Percentiles rank a stretch among this genome's conserved stretches.
phyloP scores from a whole-genome alignment of 2,329 filamentous ascomycete genomes.

The Aspergillus sergii region DNA sequence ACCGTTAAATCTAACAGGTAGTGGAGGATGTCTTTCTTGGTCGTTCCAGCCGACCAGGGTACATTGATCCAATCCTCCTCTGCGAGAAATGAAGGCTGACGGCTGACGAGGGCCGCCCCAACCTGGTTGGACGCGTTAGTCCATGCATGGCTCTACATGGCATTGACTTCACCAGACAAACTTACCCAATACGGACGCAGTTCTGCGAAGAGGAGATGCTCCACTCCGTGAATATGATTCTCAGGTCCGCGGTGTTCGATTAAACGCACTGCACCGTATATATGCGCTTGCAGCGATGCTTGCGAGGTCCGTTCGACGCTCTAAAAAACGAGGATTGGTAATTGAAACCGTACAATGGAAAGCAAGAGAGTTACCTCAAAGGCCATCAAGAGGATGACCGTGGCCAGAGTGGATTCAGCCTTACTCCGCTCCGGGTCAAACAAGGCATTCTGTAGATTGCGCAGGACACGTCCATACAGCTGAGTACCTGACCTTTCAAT shows the following conservation, averaged over 20 bases:
- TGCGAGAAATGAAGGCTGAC: conserved; percentile 39
- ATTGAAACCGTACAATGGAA: not conserved
- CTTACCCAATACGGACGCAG: conserved; percentile 44
- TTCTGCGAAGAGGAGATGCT: conserved; percentile 42
- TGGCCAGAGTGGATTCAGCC: conserved; percentile 42
- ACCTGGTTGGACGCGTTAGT: conserved; percentile 22
- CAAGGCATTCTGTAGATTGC: conserved; percentile 40
- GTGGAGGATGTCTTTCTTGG: conserved; percentile 40
- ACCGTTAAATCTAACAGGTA: conserved; percentile 40
- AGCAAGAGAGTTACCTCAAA: conserved; percentile 33
- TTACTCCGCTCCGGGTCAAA: conserved; percentile 39
- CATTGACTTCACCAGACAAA: not conserved
- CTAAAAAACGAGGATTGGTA: conserved; percentile 18
- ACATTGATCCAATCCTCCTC: conserved; percentile 42
- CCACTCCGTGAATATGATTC: conserved; percentile 43
- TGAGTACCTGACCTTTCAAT: conserved; percentile 38
- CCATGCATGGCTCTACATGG: conserved; percentile 6
- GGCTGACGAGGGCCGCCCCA: conserved; percentile 32
- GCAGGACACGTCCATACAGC: conserved; percentile 38
- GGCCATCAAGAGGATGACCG: conserved; percentile 40
- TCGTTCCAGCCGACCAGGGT: conserved; percentile 42
- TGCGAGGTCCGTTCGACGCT: conserved; percentile 41
- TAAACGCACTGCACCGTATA: conserved; percentile 38
- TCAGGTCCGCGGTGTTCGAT: conserved; percentile 44
- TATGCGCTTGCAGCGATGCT: conserved; percentile 35